Evolutionary conservation across 129 eudicot species (phyloP), one percentile per base, ranked within the genome.

Genomic region (Scalesia atractyloides): DNA sequence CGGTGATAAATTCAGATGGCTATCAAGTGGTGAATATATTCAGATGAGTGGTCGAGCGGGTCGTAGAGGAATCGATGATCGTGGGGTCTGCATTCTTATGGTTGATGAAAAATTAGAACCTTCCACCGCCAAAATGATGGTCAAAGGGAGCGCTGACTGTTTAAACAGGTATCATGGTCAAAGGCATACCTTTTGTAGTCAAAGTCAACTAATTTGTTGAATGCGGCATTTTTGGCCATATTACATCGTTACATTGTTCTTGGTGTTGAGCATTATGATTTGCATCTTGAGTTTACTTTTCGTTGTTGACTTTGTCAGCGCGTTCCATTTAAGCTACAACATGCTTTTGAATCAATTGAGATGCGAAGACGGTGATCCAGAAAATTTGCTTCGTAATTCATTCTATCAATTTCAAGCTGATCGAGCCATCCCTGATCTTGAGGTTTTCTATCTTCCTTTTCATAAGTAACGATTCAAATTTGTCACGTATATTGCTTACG

Each of bases 11-110:
- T 95, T 95, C 81, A 95, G 99, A 82, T 95, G 99, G 99, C 7
- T 95, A 76, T 88, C 99, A 24, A 85, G 99, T 76, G 99, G 99
- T 57, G 99, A 95, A 76, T 95, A 95, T 68, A 95, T 95, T 66
- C 99, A 95, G 75, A 95, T 95, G 99, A 95, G 99, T 88, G 99
- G 99, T 5, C 97, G 99, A 60, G 99, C 97, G 62, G 99, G 99
- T 68, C 91, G 99, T 66, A 78, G 99, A 81, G 99, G 99, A 64
- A 95, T 95, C 71, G 99, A 95, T 83, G 99, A 91, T 5, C 97
- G 99, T 77, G 99, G 99, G 16, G 84, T 95, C n/a, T 95, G 99
- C 73, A 95, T 95, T 70, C 95, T 95, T 75, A 95, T 95, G 99
- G 86, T 95, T 69, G 99, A 95, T 83, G 99, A 95, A 75, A 95